These are phyloP conservation scores for Suillus placidus DNA, from an alignment of 768 basidiomycete species.

Conservation along the genomic window DNA sequence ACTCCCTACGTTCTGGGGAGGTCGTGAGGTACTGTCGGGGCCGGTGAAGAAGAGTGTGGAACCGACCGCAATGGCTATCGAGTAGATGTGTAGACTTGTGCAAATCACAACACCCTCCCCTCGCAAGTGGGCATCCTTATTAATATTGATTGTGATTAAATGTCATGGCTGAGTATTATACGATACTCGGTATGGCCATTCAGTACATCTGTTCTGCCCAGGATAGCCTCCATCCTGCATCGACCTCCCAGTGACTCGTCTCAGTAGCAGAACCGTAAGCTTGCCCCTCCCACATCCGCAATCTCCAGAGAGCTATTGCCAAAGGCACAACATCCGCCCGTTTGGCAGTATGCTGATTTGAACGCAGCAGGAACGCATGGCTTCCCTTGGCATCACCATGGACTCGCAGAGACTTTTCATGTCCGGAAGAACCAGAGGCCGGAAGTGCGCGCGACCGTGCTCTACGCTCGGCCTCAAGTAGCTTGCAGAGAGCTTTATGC, in stretches of 20 bases:
- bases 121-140: not conserved
- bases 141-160: not conserved
- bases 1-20: slow-evolving; percentile 90
- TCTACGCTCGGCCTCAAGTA: slow-evolving; percentile 52
- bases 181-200: not conserved
- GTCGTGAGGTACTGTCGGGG: slow-evolving; percentile 65
- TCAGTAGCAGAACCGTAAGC: slow-evolving; percentile 20
- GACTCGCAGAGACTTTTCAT: slow-evolving; percentile 6
- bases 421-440: not conserved
- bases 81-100: slow-evolving; percentile 24
- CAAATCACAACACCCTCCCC: not conserved
- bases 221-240: slow-evolving; percentile 27
- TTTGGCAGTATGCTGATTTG: slow-evolving; percentile 49
- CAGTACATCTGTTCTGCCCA: slow-evolving; percentile 15
- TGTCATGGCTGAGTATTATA: not conserved
- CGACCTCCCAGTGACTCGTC: slow-evolving; percentile 43
- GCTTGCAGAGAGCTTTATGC: slow-evolving; percentile 46
- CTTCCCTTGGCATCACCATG: slow-evolving; percentile 50
- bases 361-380: slow-evolving; percentile 69
- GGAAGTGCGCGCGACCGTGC: slow-evolving; percentile 21
- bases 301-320: slow-evolving; percentile 76
- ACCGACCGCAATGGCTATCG: slow-evolving; percentile 49
- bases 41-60: slow-evolving; percentile 26
- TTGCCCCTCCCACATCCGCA: slow-evolving; percentile 74
- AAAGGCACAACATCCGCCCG: slow-evolving; percentile 65